Conservation (phyloP, 2,329 filamentous ascomycete genomes). For the Cladorrhinum sp. region DNA sequence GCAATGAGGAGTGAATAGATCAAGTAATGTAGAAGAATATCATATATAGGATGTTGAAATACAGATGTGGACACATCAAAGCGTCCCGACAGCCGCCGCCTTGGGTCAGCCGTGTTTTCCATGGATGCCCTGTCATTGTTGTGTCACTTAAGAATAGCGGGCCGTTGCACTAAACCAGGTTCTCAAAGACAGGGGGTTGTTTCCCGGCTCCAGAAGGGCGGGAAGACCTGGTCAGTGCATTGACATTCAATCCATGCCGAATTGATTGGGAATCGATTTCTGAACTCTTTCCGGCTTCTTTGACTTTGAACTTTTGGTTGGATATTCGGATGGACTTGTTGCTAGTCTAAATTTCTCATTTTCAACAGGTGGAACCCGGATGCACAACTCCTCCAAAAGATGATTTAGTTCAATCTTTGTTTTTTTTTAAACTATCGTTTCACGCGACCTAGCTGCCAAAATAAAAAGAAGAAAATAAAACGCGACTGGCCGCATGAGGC, state of each 20-base stretch:
- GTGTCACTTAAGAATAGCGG: not conserved
- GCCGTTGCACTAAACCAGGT: not conserved
- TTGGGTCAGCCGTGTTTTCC: not conserved
- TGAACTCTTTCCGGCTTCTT: not conserved
- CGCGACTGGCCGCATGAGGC: conserved; percentile 14
- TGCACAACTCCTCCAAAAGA: not conserved
- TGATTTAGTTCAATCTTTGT: not conserved
- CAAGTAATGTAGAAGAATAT: not conserved
- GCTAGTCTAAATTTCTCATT: not conserved
- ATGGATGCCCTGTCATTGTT: not conserved
- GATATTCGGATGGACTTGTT: too few species aligned
- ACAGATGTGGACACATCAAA: not conserved
- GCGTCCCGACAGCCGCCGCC: not conserved
- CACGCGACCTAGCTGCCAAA: not conserved
- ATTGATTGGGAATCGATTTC: not conserved
- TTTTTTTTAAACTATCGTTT: not conserved
- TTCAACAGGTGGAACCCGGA: not conserved
- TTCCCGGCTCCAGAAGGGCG: conserved; percentile 12
- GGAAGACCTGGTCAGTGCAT: conserved; percentile 4
- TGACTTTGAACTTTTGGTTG: too few species aligned
- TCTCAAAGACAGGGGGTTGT: not conserved
- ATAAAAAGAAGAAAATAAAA: not conserved
- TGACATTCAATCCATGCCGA: not conserved
- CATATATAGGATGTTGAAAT: not conserved
- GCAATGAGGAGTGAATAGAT: not conserved